Evolutionary conservation across 192 early-diverging fungal species (phyloP), one percentile per base, ranked within the genome.

Genomic region (Backusella luteola): DNA sequence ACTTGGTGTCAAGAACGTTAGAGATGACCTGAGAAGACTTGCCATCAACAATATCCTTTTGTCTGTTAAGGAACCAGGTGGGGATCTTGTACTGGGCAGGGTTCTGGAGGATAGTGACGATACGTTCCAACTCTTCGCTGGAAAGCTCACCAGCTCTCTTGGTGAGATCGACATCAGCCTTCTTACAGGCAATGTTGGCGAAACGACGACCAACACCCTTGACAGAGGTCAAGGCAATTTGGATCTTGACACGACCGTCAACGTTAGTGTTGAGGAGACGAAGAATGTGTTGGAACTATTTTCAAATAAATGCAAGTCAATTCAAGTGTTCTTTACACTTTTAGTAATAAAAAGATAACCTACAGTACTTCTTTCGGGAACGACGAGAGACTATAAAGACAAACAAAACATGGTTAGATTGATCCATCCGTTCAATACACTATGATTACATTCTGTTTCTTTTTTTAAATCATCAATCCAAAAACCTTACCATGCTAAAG

Each of bases 21-120:
- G 97, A 92, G 79, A 99, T 88, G 75, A 94, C 86, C 88, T 99
- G 97, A 79, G 93, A 90, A 93, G 93, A 96, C 88, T 95, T 96
- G 85, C 96, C 96, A 82, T 95, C 93, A 80, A 92, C 89, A 83
- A 95, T 91, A 89, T 99, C 96, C 94, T 98, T 99, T 88, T 98
- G 96, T 86, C 95, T 93, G 93, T 99, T 99, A 74, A 99, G 92
- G 94, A 98, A 99, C 97, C 97, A 99, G 87, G 94, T 89, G 76
- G 97, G 97, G 89, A 99, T 97, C 91, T 97, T 97, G 92, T 96
- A 99, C 89, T 99, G 95, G 84, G 93, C 93, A 73, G 97, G 97
- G 94, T 98, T 97, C 89, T 99, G 97, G 87, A 99, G 91, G 85
- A 99, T 99, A 84, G 92, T 95, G 71, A 99, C 96, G 68, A 99